Evolutionary conservation across 495 filamentous ascomycete species (phyloP).

Genomic region (Oleoguttula mirabilis): DNA sequence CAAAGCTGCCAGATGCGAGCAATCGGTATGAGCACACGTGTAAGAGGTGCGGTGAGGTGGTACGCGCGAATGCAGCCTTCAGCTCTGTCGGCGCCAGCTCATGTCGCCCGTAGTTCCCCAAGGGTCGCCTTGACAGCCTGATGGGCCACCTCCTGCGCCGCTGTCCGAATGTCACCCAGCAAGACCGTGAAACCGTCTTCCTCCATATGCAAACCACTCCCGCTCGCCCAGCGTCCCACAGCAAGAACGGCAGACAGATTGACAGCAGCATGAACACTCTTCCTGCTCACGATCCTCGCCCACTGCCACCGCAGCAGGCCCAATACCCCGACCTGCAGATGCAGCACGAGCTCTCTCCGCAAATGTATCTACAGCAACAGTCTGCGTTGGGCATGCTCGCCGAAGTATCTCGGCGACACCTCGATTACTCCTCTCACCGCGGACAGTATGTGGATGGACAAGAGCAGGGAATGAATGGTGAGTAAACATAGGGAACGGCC

Average conservation of each 20-base stretch:
- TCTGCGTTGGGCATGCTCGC: constrained; percentile 69
- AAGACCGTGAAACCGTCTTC: constrained; percentile 10
- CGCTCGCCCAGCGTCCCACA: background rate
- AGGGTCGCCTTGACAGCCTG: constrained; percentile 70
- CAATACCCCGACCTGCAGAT: too few relatives aligned
- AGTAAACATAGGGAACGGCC: too few relatives aligned
- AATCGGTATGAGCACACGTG: constrained; percentile 83
- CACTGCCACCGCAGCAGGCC: too few relatives aligned
- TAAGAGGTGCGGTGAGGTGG: constrained; percentile 67
- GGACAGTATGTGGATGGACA: too few relatives aligned
- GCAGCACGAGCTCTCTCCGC: too few relatives aligned
- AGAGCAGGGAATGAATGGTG: too few relatives aligned
- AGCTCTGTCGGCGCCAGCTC: background rate
- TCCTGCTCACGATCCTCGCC: too few relatives aligned
- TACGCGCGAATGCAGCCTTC: constrained; percentile 1
- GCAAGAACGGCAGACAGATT: too few relatives aligned
- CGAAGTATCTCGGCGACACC: constrained; percentile 60
- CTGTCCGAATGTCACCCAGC: constrained; percentile 40
- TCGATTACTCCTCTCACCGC: constrained; percentile 24
- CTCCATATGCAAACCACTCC: constrained; percentile 5
- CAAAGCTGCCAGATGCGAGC: constrained; percentile 69
- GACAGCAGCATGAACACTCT: too few relatives aligned
- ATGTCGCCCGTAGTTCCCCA: constrained; percentile 49
- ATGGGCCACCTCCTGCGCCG: constrained; percentile 68
- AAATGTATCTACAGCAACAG: constrained; percentile 44